phyloP scores from a whole-genome alignment of 2,329 filamentous ascomycete genomes.

The Whalleya microplaca region DNA sequence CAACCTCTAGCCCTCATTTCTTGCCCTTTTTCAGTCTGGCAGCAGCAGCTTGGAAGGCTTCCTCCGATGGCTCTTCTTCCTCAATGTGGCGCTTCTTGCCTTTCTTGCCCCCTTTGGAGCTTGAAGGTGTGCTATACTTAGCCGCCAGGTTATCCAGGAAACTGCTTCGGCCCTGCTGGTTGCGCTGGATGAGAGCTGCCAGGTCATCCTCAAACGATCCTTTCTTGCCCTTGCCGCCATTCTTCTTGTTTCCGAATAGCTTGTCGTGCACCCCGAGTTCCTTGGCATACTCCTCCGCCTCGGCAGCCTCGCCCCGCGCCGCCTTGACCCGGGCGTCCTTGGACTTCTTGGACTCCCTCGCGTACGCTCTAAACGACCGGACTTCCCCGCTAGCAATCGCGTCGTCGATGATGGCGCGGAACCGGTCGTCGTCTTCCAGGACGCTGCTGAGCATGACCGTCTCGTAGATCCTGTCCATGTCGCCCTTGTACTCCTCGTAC shows the following conservation, averaged over 20 bases:
- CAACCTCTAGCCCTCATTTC: slow-evolving; percentile 23
- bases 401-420: slow-evolving; percentile 77
- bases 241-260: slow-evolving; percentile 59
- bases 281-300: slow-evolving; percentile 76
- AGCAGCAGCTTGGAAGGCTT: slow-evolving; percentile 62
- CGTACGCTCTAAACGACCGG: slow-evolving; percentile 68
- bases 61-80: slow-evolving; percentile 68
- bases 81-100: slow-evolving; percentile 55
- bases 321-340: slow-evolving; percentile 61
- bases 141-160: slow-evolving; percentile 77
- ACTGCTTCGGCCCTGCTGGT: slow-evolving; percentile 65
- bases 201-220: slow-evolving; percentile 56
- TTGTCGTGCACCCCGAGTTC: slow-evolving; percentile 76
- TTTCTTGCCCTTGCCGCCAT: slow-evolving; percentile 48
- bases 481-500: slow-evolving; percentile 73
- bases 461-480: slow-evolving; percentile 79
- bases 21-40: slow-evolving; percentile 48
- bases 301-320: slow-evolving; percentile 68
- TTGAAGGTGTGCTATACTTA: slow-evolving; percentile 65
- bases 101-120: slow-evolving; percentile 57
- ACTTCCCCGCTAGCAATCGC: slow-evolving; percentile 76
- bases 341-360: slow-evolving; percentile 70
- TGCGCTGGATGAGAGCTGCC: slow-evolving; percentile 74
- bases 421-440: slow-evolving; percentile 82
- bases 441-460: slow-evolving; percentile 85